Base-by-base conservation (phyloP, 164 flowering plant species). In the Umbellularia californica region DNA sequence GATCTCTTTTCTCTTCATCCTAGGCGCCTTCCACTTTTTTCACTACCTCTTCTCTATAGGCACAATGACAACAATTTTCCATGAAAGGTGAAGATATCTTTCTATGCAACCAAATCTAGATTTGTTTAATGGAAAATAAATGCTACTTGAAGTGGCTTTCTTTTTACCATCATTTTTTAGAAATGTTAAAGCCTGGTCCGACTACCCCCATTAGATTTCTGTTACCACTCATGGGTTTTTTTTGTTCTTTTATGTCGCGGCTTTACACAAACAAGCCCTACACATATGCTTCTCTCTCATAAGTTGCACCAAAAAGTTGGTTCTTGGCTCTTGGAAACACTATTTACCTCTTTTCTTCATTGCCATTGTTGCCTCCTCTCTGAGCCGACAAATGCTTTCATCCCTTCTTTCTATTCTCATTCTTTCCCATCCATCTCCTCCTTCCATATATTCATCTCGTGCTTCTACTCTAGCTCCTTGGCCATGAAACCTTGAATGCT, bases 261-360 rank as follows among this genome's bases (percentile, higher is more conserved):
- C 35, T 30, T 30, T 30, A 30, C 35, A 30, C 35, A 30, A 30
- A 30, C 35, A 30, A 30, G 35, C 92, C 58, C 90, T 41, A n/a
- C 80, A 63, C 0, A 80, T 82, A 73, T 86, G 86, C 76, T 90
- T 92, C 76, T 81, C 87, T 75, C 72, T 80, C 77, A 88, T 83
- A 3, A 85, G 81, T 83, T 85, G 87, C 66, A 84, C 78, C 75
- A 85, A 19, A 20, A 78, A 41, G 11, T 72, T 73, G 23, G 68
- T 62, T 30, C 79, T 81, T 77, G 77, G 17, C 58, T 75, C 7
- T 55, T 76, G 68, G 78, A 74, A 62, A 79, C 76, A 69, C 68
- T 79, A 82, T 47, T 77, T 77, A 0, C 79, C 79, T 35, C 75
- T 24, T 22, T 70, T 74, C 51, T 30, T 30, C 6, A 58, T 73